Evolutionary conservation across 2,329 filamentous ascomycete genomes (phyloP), one percentile per base, ranked within the genome.

Genomic region (Xylaria arbuscula): DNA sequence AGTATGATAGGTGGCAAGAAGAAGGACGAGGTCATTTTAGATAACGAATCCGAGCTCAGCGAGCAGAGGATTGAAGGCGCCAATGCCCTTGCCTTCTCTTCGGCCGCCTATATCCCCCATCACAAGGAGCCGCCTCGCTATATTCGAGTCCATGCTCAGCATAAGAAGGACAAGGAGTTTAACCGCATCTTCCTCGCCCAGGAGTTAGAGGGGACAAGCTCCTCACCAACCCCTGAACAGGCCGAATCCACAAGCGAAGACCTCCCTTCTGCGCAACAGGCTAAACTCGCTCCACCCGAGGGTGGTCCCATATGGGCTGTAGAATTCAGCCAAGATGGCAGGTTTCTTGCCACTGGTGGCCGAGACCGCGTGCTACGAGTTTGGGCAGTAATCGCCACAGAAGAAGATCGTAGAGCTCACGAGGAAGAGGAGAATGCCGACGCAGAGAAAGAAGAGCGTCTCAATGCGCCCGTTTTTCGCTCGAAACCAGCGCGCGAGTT

Each of bases 261-360:
- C 7, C 73, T 77, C 6, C 76, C 75, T 0, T 71, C 79, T 15
- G 75, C 75, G 13, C 76, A 76, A 4, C 73, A 77, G 4, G 72
- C 74, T 34, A 76, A 74, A 67, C 83, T 80, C 70, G 78, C 82
- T 40, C 71, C 81, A 3, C 80, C 81, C 50, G 83, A 82, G 8
- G 84, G 84, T 45, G 87, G 92, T 68, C 94, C 96, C 0, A 90
- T 97, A 40, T 99, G 96, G 96, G 91, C 95, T 0, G 89, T 93
- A 71, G 93, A 96, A 75, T 98, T 98, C 76, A 98, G 95, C 76
- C 91, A 91, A 68, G 95, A 98, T 81, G 96, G 96, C 5, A 92
- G 87, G 75, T 97, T 94, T 78, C 84, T 99, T 19, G 96, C 96
- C 6, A 93, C 93, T n/a, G 96, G 92, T 11, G 96, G 96, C 3